A percentile compares a stretch with the other conserved stretches of the same genome.
Conservation (phyloP, 495 filamentous ascomycete genomes). For the Cairneyella variabilis region DNA sequence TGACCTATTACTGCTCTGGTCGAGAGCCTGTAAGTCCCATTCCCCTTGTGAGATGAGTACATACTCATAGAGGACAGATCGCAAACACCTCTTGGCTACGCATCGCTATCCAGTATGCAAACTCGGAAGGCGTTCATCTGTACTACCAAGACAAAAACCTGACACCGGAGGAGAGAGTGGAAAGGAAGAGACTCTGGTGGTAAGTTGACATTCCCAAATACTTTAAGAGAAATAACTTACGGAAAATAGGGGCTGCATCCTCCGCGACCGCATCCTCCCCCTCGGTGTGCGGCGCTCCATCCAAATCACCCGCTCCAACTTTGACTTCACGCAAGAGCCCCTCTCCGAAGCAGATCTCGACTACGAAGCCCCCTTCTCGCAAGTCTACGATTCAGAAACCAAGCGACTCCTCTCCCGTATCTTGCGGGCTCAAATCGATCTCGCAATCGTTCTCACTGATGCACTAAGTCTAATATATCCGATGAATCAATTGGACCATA, state of each 20-base stretch:
- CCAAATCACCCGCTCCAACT: conserved; percentile 40
- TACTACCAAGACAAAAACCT: conserved; percentile 28
- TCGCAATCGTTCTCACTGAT: conserved; percentile 44
- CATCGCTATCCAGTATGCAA: conserved; percentile 43
- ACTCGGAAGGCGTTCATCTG: conserved; percentile 38
- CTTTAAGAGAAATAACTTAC: too few relatives aligned
- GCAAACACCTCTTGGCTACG: conserved; percentile 44
- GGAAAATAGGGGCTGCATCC: conserved; percentile 43
- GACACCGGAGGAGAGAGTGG: conserved; percentile 20
- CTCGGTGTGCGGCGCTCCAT: conserved; percentile 44
- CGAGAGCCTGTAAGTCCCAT: too few relatives aligned
- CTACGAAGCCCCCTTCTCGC: conserved; percentile 39
- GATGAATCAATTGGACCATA: too few relatives aligned
- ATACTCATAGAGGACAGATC: conserved; percentile 34
- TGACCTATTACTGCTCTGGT: conserved; percentile 39
- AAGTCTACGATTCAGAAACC: conserved; percentile 37
- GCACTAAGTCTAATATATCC: conserved; percentile 39
- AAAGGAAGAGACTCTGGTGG: conserved; percentile 48
- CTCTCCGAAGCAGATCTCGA: conserved; percentile 38
- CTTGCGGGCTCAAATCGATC: conserved; percentile 41
- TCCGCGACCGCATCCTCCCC: conserved; percentile 46
- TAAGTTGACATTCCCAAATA: too few relatives aligned
- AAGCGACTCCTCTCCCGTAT: conserved; percentile 39
- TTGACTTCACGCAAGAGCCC: conserved; percentile 31
- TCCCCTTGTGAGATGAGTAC: too few relatives aligned